Evolutionary conservation across 2,329 filamentous ascomycete species (phyloP).

Genomic region (Tolypocladium pustulatum): DNA sequence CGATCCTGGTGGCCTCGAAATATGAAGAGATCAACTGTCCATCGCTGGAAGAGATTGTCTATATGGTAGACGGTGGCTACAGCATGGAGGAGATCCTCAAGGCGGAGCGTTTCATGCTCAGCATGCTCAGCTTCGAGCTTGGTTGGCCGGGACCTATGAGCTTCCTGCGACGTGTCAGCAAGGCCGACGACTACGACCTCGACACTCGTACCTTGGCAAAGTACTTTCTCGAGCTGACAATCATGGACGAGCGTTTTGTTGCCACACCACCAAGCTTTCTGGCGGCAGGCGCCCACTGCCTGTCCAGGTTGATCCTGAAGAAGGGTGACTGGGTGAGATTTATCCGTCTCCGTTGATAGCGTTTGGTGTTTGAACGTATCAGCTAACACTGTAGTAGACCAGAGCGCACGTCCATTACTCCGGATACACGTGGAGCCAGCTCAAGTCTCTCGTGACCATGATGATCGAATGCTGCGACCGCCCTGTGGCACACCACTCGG

Average conservation of each 20-base stretch:
- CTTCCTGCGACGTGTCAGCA: slow-evolving; percentile 92
- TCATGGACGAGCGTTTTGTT: slow-evolving; percentile 98
- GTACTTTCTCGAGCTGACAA: slow-evolving; percentile 91
- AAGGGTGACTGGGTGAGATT: slow-evolving; percentile 88
- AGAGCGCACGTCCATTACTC: slow-evolving; percentile 84
- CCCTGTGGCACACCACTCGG: slow-evolving; percentile 69
- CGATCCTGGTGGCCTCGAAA: slow-evolving; percentile 91
- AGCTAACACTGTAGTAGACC: slow-evolving; percentile 39
- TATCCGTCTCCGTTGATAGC: too few species aligned
- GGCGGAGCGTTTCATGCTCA: slow-evolving; percentile 96
- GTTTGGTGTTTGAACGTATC: not conserved
- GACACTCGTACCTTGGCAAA: slow-evolving; percentile 94
- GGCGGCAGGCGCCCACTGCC: slow-evolving; percentile 83
- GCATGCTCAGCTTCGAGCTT: slow-evolving; percentile 88
- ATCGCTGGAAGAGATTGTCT: slow-evolving; percentile 88
- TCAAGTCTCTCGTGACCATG: slow-evolving; percentile 65
- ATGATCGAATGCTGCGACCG: slow-evolving; percentile 82
- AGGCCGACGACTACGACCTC: slow-evolving; percentile 93
- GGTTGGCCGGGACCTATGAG: slow-evolving; percentile 99
- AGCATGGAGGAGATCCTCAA: slow-evolving; percentile 86
- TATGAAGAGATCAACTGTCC: slow-evolving; percentile 99
- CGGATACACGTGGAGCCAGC: slow-evolving; percentile 79
- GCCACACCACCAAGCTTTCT: slow-evolving; percentile 82
- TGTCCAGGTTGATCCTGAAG: slow-evolving; percentile 77
- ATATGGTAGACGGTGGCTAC: slow-evolving; percentile 95